phyloP scores from a whole-genome alignment of 2,329 filamentous ascomycete genomes.

The Fusarium xylarioides region DNA sequence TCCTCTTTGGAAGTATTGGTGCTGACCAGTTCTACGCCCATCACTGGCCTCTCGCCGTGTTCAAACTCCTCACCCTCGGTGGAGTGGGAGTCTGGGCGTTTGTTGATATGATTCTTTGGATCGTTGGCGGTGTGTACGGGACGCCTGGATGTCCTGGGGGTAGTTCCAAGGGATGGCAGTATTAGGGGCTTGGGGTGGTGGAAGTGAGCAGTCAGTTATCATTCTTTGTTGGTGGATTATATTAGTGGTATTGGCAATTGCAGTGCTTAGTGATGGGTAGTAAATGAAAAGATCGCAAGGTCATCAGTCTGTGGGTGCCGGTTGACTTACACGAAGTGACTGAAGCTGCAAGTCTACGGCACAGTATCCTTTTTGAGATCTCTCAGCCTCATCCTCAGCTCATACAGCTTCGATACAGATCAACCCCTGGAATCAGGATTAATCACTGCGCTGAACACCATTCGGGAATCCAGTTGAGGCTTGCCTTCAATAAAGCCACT shows the following conservation, averaged over 20 bases:
- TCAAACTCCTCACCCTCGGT: slow-evolving; percentile 34
- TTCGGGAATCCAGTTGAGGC: not conserved
- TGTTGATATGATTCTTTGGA: slow-evolving; percentile 37
- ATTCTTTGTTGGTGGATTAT: not conserved
- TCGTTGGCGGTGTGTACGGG: slow-evolving; percentile 34
- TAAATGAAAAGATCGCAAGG: not conserved
- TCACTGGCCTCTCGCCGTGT: slow-evolving; percentile 27
- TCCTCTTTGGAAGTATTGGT: slow-evolving; percentile 19
- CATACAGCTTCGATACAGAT: not conserved
- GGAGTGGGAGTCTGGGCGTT: slow-evolving; percentile 27
- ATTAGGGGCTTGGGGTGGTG: not conserved
- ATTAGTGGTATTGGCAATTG: not conserved
- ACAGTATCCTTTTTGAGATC: too few relatives aligned
- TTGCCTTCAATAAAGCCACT: not conserved
- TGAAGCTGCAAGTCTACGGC: not conserved
- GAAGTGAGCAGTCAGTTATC: not conserved
- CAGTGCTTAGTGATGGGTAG: too few relatives aligned
- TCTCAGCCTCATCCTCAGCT: not conserved
- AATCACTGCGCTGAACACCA: not conserved
- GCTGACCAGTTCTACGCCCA: slow-evolving; percentile 35
- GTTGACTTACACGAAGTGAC: not conserved
- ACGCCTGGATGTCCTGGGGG: slow-evolving; percentile 35
- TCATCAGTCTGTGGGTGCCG: not conserved
- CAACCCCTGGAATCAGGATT: not conserved
- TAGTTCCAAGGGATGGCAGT: slow-evolving; percentile 17